Percentiles rank a stretch among this genome's conserved stretches.
Evolutionary conservation across 2,329 filamentous ascomycete species (phyloP).

Genomic region (Claviceps sp.): DNA sequence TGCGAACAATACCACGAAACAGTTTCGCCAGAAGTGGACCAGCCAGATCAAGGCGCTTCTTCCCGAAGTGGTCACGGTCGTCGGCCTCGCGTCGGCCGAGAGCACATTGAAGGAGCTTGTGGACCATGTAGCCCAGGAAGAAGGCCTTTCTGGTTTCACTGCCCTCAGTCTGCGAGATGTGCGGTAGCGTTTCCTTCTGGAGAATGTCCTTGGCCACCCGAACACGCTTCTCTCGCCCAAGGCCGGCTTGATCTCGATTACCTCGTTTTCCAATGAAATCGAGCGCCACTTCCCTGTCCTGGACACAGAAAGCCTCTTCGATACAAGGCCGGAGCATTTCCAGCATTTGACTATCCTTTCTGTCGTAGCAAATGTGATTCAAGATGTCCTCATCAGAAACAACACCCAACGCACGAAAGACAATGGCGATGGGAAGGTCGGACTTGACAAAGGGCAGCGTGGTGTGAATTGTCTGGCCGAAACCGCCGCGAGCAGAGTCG

Average conservation of each 20-base stretch:
- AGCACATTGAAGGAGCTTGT: constrained; percentile 85
- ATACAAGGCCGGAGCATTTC: constrained; percentile 96
- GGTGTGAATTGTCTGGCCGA: constrained; percentile 79
- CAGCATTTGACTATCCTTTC: constrained; percentile 90
- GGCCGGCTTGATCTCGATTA: constrained; percentile 42
- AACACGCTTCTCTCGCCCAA: constrained; percentile 75
- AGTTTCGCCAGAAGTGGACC: constrained; percentile 91
- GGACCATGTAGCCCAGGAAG: constrained; percentile 98
- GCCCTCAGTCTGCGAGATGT: constrained; percentile 90
- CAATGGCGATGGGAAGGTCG: constrained; percentile 86
- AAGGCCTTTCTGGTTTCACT: constrained; percentile 95
- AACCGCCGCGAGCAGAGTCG: constrained; percentile 60
- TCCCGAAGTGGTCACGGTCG: constrained; percentile 96
- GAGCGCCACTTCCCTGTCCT: constrained; percentile 85
- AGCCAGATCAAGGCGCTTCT: constrained; percentile 92
- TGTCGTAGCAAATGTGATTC: constrained; percentile 94
- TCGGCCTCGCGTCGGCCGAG: constrained; percentile 88
- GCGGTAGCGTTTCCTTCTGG: constrained; percentile 91
- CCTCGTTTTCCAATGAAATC: constrained; percentile 95
- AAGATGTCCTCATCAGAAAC: constrained; percentile 97
- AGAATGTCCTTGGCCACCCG: constrained; percentile 87
- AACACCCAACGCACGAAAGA: constrained; percentile 89
- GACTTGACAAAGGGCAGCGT: constrained; percentile 88
- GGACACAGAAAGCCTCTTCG: constrained; percentile 91
- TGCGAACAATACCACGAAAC: constrained; percentile 82